Base-by-base conservation (phyloP, 2,329 filamentous ascomycete species). In the Phaeophleospora eucalypticola region DNA sequence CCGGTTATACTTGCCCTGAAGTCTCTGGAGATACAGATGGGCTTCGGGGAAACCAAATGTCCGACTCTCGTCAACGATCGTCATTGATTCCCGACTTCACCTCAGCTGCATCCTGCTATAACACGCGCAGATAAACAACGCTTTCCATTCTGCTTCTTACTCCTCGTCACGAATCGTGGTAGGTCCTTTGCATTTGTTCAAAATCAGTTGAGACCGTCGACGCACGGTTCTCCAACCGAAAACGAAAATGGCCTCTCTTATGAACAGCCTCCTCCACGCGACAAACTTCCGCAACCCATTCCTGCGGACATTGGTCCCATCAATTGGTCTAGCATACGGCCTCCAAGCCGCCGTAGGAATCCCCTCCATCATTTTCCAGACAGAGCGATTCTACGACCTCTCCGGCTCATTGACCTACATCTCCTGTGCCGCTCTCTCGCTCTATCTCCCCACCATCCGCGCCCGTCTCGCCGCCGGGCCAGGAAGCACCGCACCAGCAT, bases 321-420 rank as follows among this genome's bases (percentile, higher is more conserved):
- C 76, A 29, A 74, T 84, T 10, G 76, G 76, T 4, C 75, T 83
- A 8, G 82, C 82, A 2, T 82, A 82, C 56, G 78, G 77, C 1
- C 71, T 86, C 38, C 83, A 86, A 68, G 71, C 76, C 7, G 79
- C 75, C 34, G 78, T 80, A 4, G 83, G 80, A 3, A 62, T 83
- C 2, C 83, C 83, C 4, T 84, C 81, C 4, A 79, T 84, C 50
- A 53, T 75, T 19, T 69, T 71, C 24, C 75, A 81, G 58, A 78
- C 79, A 4, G 84, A 87, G 60, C 76, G 79, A 32, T 84, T 84
- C 71, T 87, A 84, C 63, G 84, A 87, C 61, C 65, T 83, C 39
- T 83, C 80, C 2, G 83, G 83, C 39, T 82, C 81, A 12, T 59
- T 83, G 24, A 86, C 83, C 2, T 84, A 83, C 60, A 72, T 86